Percentiles rank a stretch among this genome's conserved stretches.
Conservation (phyloP, 306 rosid genomes). For the Dryas drummondii region DNA sequence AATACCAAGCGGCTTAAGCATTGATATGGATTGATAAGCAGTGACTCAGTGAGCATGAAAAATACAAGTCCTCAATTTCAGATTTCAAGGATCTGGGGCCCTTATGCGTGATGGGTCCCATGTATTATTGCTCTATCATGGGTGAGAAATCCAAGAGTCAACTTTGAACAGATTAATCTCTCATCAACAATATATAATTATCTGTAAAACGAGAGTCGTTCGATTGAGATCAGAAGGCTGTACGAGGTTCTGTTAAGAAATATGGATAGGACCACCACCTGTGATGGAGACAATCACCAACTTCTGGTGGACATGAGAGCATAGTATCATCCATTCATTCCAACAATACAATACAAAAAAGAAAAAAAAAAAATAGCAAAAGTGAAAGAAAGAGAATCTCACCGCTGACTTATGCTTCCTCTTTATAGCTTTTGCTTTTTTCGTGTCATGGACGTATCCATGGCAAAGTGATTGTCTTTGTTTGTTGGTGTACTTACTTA, state of each 20-base stretch:
- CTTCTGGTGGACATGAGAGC: background rate
- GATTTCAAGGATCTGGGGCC: background rate
- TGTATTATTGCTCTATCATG: conserved; percentile 1
- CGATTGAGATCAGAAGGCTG: conserved; percentile 5
- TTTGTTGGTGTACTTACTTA: conserved; percentile 24
- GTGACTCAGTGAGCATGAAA: background rate
- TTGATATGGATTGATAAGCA: too few species aligned
- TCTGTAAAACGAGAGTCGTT: background rate
- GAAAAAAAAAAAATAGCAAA: conserved; percentile 7
- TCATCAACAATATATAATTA: background rate
- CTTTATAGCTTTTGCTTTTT: conserved; percentile 39
- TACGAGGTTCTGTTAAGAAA: background rate
- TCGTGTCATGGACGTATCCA: conserved; percentile 32
- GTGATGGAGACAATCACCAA: conserved; percentile 8
- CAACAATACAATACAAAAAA: background rate
- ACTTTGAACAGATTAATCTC: conserved; percentile 24
- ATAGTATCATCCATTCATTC: background rate
- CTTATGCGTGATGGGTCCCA: conserved; percentile 27
- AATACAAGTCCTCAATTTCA: background rate
- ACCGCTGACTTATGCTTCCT: conserved; percentile 55
- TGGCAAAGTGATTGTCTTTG: conserved; percentile 43
- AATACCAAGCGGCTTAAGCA: background rate
- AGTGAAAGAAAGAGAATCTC: conserved; percentile 39
- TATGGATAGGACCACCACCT: background rate
- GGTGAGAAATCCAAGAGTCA: conserved; percentile 1